Percentiles rank a stretch among this genome's conserved stretches.
These are phyloP conservation scores for Saprolegnia diclina DNA, from an alignment of 352 stramenopile species.

Conservation along the genomic window DNA sequence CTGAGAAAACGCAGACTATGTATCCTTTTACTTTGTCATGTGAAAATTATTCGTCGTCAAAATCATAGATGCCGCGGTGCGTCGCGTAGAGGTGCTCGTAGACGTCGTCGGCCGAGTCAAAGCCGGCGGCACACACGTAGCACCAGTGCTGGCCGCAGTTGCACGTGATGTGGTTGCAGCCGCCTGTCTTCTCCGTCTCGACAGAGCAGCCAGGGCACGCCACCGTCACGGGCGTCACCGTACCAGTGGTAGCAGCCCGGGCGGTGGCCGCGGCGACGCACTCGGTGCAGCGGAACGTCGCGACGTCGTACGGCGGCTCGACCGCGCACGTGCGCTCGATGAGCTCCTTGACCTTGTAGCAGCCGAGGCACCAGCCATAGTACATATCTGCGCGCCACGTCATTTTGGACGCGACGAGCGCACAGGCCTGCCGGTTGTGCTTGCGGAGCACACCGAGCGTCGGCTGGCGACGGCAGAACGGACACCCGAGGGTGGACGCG, in stretches of 20 bases:
- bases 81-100: constrained; percentile 23
- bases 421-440: constrained; percentile 8
- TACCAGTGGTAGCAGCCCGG: not conserved
- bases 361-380: constrained; percentile 24
- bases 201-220: constrained; percentile 3
- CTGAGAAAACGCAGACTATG: too few relatives aligned
- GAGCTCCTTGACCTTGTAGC: constrained; percentile 15
- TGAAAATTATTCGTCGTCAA: not conserved
- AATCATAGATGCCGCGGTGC: not conserved
- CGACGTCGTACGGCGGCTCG: constrained; percentile 3
- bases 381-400: constrained; percentile 5
- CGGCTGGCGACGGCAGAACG: constrained; percentile 14
- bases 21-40: not conserved
- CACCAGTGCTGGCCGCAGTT: constrained; percentile 23
- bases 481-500: not conserved
- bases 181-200: not conserved
- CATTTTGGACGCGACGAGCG: not conserved
- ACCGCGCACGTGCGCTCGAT: not conserved
- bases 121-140: not conserved
- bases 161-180: constrained; percentile 25
- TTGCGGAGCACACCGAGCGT: constrained; percentile 16
- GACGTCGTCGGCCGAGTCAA: not conserved
- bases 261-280: constrained; percentile 8
- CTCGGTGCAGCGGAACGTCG: constrained; percentile 1
- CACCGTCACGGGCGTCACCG: not conserved